These are phyloP conservation scores for Eucalyptus marginata DNA, from an alignment of 345 rosid species.

Conservation along the genomic window DNA sequence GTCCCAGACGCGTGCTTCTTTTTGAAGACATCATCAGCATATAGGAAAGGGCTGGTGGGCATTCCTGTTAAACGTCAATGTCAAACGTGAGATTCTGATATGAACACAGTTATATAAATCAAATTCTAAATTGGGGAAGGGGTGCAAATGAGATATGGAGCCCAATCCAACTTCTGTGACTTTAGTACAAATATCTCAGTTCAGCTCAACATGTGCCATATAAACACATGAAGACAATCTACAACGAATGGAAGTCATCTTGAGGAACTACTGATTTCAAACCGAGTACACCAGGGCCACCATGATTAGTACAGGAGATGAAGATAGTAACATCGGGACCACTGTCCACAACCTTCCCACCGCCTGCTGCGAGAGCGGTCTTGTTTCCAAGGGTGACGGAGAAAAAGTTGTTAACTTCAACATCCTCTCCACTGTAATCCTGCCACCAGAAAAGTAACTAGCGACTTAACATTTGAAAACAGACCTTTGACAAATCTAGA, in stretches of 20 bases:
- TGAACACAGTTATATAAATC: not conserved
- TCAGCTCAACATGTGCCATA: not conserved
- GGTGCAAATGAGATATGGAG: not conserved
- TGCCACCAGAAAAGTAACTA: slow-evolving; percentile 3
- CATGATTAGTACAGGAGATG: slow-evolving; percentile 75
- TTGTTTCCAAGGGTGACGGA: slow-evolving; percentile 67
- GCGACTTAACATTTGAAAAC: not conserved
- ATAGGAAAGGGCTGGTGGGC: slow-evolving; percentile 80
- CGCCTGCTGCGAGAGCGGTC: slow-evolving; percentile 60
- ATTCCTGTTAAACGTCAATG: slow-evolving; percentile 33
- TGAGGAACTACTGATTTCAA: slow-evolving; percentile 8
- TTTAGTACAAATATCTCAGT: not conserved
- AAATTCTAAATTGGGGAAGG: not conserved
- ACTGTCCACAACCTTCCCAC: slow-evolving; percentile 83
- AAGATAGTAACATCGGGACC: slow-evolving; percentile 89
- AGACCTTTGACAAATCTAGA: not conserved
- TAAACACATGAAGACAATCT: no score
- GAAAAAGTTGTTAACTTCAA: slow-evolving; percentile 54
- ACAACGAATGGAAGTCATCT: not conserved
- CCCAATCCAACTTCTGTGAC: not conserved
- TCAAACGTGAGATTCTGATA: not conserved
- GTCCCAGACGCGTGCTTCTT: not conserved
- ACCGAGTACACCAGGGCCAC: slow-evolving; percentile 93
- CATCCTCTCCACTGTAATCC: slow-evolving; percentile 88
- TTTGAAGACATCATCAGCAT: slow-evolving; percentile 53